Percentiles rank a stretch among this genome's conserved stretches.
phyloP scores from a whole-genome alignment of 1,139 yeast species.

The Torulaspora pretoriensis region DNA sequence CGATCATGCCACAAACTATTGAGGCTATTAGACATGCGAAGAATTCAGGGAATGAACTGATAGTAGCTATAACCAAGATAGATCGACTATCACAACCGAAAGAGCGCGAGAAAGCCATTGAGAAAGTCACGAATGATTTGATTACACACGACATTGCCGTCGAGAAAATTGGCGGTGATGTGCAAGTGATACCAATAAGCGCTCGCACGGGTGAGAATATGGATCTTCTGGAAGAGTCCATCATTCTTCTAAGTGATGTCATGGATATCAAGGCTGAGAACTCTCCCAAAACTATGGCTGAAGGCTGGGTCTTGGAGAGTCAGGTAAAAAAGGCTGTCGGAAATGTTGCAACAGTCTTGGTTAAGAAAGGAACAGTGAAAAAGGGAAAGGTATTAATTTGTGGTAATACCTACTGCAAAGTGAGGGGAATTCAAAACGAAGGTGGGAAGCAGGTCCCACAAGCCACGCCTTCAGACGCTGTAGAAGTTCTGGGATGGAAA shows the following conservation, averaged over 20 bases:
- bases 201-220: slow-evolving; percentile 83
- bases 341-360: slow-evolving; percentile 76
- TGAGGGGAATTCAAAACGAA: slow-evolving; percentile 77
- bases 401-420: slow-evolving; percentile 82
- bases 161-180: slow-evolving; percentile 94
- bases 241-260: slow-evolving; percentile 78
- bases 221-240: slow-evolving; percentile 86
- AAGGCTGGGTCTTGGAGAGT: slow-evolving; percentile 91
- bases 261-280: slow-evolving; percentile 70
- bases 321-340: slow-evolving; percentile 82
- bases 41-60: slow-evolving; percentile 68
- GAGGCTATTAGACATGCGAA: slow-evolving; percentile 95
- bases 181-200: slow-evolving; percentile 82
- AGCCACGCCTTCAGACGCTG: slow-evolving; percentile 90
- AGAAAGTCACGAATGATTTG: slow-evolving; percentile 71
- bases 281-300: slow-evolving; percentile 50
- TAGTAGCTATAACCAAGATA: slow-evolving; percentile 90
- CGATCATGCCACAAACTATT: slow-evolving; percentile 95
- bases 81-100: slow-evolving; percentile 75
- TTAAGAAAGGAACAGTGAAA: slow-evolving; percentile 72
- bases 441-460: slow-evolving; percentile 55
- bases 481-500: slow-evolving; percentile 92
- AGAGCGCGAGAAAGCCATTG: slow-evolving; percentile 29
- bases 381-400: slow-evolving; percentile 73
- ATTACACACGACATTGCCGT: slow-evolving; percentile 75